Conservation (phyloP, 371 early-diverging fungal genomes). For the Umbelopsis sp. region DNA sequence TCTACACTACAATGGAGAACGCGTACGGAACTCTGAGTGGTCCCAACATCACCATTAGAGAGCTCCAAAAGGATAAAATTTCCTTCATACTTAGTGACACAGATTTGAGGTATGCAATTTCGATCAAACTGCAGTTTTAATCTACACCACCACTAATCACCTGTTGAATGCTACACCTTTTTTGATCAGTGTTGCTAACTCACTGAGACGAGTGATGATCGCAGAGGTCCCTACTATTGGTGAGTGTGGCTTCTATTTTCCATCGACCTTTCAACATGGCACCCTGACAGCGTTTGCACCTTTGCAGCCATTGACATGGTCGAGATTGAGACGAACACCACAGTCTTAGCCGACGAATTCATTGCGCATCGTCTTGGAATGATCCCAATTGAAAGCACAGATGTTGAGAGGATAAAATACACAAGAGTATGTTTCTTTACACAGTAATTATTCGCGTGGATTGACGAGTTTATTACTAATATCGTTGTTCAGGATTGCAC, state of each 20-base stretch:
- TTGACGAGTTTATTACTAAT: not conserved
- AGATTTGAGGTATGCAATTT: conserved; percentile 65
- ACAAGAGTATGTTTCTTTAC: conserved; percentile 61
- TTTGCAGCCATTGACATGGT: conserved; percentile 96
- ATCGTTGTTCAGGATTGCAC: conserved; percentile 75
- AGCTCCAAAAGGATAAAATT: conserved; percentile 69
- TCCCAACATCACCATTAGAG: conserved; percentile 75
- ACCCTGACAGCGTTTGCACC: not conserved
- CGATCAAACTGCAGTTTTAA: not conserved
- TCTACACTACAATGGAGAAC: not conserved
- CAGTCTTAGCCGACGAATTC: conserved; percentile 98
- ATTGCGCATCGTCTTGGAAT: conserved; percentile 98
- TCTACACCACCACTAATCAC: conserved; percentile 2
- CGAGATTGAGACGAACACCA: conserved; percentile 93
- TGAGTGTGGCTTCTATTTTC: conserved; percentile 27
- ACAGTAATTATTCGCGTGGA: not conserved
- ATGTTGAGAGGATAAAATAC: conserved; percentile 81
- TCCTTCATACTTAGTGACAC: conserved; percentile 79
- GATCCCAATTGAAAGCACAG: conserved; percentile 89
- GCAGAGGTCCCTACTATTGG: conserved; percentile 98
- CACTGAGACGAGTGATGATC: conserved; percentile 95
- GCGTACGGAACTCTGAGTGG: conserved; percentile 52
- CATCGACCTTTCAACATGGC: not conserved
- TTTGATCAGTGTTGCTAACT: conserved; percentile 85
- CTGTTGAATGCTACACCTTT: not conserved